Evolutionary conservation across 2,329 filamentous ascomycete species (phyloP), one percentile per base, ranked within the genome.

Genomic region (Pseudogymnoascus sp.): DNA sequence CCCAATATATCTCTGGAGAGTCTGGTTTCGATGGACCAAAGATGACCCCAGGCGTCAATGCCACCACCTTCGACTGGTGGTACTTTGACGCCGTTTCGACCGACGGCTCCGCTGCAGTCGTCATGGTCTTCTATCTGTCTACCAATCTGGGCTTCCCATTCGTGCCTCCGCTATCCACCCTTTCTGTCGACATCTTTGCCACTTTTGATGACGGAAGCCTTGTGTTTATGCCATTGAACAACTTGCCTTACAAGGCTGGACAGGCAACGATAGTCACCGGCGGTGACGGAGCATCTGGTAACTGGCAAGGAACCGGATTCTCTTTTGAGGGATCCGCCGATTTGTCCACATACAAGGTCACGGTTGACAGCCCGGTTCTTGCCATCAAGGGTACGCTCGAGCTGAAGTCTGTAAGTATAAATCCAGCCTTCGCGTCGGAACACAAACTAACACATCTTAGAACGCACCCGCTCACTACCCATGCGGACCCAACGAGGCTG

Each of bases 51-150:
- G 53, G 65, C 1, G 35, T 67, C 59, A 70, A 70, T 47, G 61
- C 13, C 16, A 63, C 64, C 6, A 64, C 65, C 16, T 75, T 73
- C 53, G 73, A 75, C 67, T 77, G 75, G 74, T 77, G 76, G 76
- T 76, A 76, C 64, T 77, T 77, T 50, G 74, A 78, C 64, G 73
- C 68, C 19, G 69, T 77, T 10, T 70, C 74, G 1, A 59, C 65
- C 1, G 65, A 66, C 6, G 67, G 71, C 53, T 64, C 69, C 1
- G 67, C 70, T 19, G 72, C 70, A 0, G 60, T 76, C 6, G 69
- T 71, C 0, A 56, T 77, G 14, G 71, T 71, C 21, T 75, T 77
- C 66, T 74, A 73, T 64, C 70, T 70, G 1, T 66, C 71, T 8
- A 64, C 71, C 0, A 62, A 66, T 1, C 44, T 68, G 3, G 75